phyloP scores from a whole-genome alignment of 495 filamentous ascomycete species.

The Halenospora varia region DNA sequence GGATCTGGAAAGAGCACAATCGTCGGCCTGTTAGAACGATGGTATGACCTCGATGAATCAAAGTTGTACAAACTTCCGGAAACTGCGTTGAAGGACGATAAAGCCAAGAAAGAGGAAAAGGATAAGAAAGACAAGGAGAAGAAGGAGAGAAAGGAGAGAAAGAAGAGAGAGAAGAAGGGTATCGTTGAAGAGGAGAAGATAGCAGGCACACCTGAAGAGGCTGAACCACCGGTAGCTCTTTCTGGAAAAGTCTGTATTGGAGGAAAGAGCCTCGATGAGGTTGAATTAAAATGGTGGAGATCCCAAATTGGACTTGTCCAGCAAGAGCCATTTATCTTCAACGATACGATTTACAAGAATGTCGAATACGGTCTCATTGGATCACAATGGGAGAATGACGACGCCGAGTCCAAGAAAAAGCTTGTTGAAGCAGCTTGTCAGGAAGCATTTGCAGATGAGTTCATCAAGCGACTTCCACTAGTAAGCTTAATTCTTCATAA shows the following conservation, averaged over 20 bases:
- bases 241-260: constrained; percentile 46
- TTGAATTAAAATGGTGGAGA: constrained; percentile 60
- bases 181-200: too few relatives aligned
- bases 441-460: constrained; percentile 58
- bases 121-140: constrained; percentile 14
- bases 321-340: constrained; percentile 70
- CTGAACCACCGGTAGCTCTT: constrained; percentile 12
- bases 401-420: constrained; percentile 44
- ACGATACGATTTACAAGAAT: constrained; percentile 62
- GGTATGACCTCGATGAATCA: constrained; percentile 64
- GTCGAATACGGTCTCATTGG: constrained; percentile 62
- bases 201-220: not conserved
- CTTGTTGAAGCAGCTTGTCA: constrained; percentile 57
- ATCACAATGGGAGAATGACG: constrained; percentile 51
- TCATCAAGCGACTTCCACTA: constrained; percentile 51
- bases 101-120: constrained; percentile 12
- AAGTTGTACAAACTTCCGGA: constrained; percentile 25
- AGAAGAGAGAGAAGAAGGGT: constrained; percentile 10
- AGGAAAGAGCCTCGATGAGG: constrained; percentile 44
- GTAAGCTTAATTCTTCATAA: constrained; percentile 24
- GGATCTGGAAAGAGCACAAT: constrained; percentile 90
- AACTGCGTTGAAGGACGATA: constrained; percentile 20
- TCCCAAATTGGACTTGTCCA: constrained; percentile 63
- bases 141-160: constrained; percentile 13
- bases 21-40: constrained; percentile 84